These are phyloP conservation scores for Nepenthes gracilis DNA, from an alignment of 148 eudicot species.

Conservation along the genomic window DNA sequence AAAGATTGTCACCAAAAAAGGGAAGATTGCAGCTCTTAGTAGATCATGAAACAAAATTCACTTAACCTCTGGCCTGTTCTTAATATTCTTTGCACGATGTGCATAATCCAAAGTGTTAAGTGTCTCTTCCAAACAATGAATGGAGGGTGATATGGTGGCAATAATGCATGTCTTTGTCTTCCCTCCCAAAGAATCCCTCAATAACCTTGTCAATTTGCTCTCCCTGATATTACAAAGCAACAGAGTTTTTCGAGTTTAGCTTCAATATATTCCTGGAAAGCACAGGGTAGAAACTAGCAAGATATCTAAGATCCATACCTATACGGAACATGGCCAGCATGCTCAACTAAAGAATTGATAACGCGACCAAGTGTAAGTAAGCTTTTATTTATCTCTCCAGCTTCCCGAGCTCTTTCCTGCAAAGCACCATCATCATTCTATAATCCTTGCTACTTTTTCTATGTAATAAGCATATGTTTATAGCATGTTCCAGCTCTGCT, in stretches of 20 bases:
- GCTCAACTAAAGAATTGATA: constrained; percentile 95
- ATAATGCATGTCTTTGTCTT: constrained; percentile 97
- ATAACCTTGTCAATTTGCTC: constrained; percentile 87
- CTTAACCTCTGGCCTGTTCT: constrained; percentile 90
- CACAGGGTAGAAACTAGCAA: background rate
- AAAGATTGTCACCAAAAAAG: background rate
- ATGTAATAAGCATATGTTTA: background rate
- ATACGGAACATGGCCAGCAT: constrained; percentile 91
- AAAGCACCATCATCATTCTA: constrained; percentile 6
- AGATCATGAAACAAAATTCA: constrained; percentile 5
- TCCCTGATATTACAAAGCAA: constrained; percentile 41
- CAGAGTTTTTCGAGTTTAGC: background rate
- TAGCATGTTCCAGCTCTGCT: background rate
- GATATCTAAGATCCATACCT: constrained; percentile 30
- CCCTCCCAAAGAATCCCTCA: constrained; percentile 98
- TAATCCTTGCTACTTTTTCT: background rate
- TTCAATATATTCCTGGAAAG: background rate
- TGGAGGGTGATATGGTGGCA: constrained; percentile 90
- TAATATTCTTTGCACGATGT: constrained; percentile 96
- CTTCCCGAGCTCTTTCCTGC: constrained; percentile 98
- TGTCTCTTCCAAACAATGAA: constrained; percentile 86
- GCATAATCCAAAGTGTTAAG: constrained; percentile 98
- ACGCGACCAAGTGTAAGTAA: constrained; percentile 95
- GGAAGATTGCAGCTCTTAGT: background rate
- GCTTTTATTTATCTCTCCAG: constrained; percentile 98